These are phyloP conservation scores for Aspergillus alliaceus DNA, from an alignment of 2,329 filamentous ascomycete genomes.

Conservation along the genomic window DNA sequence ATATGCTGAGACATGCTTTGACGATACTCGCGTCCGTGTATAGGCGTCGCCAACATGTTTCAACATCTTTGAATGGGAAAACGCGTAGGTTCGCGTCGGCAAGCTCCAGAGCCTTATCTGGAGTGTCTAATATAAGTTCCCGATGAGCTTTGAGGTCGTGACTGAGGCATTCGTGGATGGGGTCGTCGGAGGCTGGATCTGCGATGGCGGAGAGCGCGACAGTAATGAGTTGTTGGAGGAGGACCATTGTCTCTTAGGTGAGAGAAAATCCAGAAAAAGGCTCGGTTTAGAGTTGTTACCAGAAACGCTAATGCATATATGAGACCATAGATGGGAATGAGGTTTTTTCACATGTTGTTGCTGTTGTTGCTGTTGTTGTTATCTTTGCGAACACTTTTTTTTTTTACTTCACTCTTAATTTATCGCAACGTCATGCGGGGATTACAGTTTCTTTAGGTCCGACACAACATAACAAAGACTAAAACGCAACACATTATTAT, in stretches of 20 bases:
- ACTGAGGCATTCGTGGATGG: slow-evolving; percentile 37
- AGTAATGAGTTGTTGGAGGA: slow-evolving; percentile 23
- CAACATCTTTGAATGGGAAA: slow-evolving; percentile 58
- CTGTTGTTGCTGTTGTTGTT: not conserved
- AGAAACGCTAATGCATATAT: not conserved
- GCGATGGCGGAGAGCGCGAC: slow-evolving; percentile 29
- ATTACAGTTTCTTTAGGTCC: not conserved
- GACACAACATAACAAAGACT: not conserved
- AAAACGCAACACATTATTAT: not conserved
- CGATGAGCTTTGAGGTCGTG: slow-evolving; percentile 21
- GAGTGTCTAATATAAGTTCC: slow-evolving; percentile 28
- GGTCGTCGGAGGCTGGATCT: slow-evolving; percentile 31
- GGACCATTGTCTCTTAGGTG: slow-evolving; percentile 14
- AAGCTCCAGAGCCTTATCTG: slow-evolving; percentile 47
- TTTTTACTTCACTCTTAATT: not conserved
- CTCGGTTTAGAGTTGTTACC: not conserved
- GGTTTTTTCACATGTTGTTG: not conserved
- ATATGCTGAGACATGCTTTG: slow-evolving; percentile 40
- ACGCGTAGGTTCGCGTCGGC: slow-evolving; percentile 56
- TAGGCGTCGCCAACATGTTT: slow-evolving; percentile 56
- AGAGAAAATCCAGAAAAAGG: not conserved
- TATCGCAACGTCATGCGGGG: slow-evolving; percentile 7
- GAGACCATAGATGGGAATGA: not conserved
- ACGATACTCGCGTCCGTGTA: slow-evolving; percentile 59
- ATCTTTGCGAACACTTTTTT: not conserved